phyloP scores from a whole-genome alignment of 192 early-diverging fungal genomes.

The Entomortierella beljakovae region DNA sequence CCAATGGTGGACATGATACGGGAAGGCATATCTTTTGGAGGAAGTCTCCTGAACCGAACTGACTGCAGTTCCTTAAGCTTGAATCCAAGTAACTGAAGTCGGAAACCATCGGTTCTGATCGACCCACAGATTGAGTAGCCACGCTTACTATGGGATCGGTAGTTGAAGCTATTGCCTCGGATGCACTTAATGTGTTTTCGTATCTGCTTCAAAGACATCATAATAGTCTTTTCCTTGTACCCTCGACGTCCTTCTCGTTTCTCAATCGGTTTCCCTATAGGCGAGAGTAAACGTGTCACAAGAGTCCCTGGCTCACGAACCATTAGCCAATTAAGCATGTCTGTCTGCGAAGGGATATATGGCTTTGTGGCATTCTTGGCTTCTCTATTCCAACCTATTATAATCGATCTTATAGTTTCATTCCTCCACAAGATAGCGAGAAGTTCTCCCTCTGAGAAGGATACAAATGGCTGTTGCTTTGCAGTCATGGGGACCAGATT shows the following conservation, averaged over 20 bases:
- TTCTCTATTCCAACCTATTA: neutral
- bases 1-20: conserved; percentile 3
- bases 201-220: neutral
- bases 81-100: conserved; percentile 9
- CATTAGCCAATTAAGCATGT: neutral
- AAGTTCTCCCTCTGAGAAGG: neutral
- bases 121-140: conserved; percentile 13
- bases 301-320: neutral
- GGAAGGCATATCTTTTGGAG: neutral
- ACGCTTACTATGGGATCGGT: neutral
- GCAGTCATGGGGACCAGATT: neutral
- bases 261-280: neutral
- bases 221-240: neutral
- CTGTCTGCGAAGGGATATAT: neutral
- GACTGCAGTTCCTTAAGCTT: conserved; percentile 14
- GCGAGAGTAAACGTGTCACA: neutral
- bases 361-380: neutral
- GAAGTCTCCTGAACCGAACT: conserved; percentile 1
- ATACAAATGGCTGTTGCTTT: neutral
- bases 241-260: neutral
- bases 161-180: neutral
- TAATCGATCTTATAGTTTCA: too few species aligned
- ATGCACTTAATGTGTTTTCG: neutral
- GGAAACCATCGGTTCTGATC: conserved; percentile 9
- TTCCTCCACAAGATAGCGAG: neutral